Evolutionary conservation across 345 rosid genomes (phyloP).

Genomic region (Eutrema heterophyllum): DNA sequence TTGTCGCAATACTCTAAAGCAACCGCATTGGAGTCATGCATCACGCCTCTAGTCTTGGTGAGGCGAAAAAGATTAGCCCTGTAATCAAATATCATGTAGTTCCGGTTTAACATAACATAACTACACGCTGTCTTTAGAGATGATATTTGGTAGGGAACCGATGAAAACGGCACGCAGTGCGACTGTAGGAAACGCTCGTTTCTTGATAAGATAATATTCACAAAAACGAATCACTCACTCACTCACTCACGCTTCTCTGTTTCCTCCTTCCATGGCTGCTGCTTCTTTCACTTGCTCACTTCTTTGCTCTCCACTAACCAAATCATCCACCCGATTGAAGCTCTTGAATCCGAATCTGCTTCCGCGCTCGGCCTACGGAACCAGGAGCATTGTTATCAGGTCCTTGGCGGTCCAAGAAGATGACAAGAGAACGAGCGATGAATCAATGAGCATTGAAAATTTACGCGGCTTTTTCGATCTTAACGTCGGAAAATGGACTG

Average conservation of each 20-base stretch:
- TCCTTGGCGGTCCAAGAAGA: constrained; percentile 33
- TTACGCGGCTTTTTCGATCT: constrained; percentile 64
- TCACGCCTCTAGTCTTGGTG: not conserved
- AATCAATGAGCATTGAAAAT: constrained; percentile 66
- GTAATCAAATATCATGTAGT: not conserved
- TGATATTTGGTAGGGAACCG: too few species aligned
- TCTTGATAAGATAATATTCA: constrained; percentile 16
- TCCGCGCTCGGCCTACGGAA: constrained; percentile 14
- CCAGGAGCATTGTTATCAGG: constrained; percentile 32
- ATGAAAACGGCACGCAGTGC: not conserved
- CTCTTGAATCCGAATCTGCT: not conserved
- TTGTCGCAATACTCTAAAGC: not conserved
- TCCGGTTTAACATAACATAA: not conserved
- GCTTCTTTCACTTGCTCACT: constrained; percentile 35
- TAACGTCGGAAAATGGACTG: constrained; percentile 77
- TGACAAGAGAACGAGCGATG: constrained; percentile 30
- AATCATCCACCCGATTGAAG: constrained; percentile 20
- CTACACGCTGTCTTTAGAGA: not conserved
- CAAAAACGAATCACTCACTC: not conserved
- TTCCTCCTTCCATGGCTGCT: constrained; percentile 27
- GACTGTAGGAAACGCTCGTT: not conserved
- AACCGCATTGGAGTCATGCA: too few species aligned
- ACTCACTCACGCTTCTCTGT: not conserved
- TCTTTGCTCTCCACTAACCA: constrained; percentile 24
- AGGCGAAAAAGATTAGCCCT: not conserved